These are phyloP conservation scores for Vicia faba DNA, from an alignment of 306 rosid species.

Conservation along the genomic window DNA sequence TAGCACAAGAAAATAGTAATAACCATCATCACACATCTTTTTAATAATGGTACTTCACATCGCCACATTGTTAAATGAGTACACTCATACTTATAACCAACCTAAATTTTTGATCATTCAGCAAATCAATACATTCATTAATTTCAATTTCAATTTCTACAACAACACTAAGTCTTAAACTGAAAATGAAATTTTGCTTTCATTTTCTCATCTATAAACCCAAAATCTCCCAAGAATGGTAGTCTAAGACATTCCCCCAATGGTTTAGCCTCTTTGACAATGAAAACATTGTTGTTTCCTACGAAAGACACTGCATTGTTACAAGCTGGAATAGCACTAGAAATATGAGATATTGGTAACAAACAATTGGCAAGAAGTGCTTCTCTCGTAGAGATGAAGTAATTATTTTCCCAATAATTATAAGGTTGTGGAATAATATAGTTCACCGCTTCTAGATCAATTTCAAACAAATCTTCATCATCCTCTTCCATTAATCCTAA, in stretches of 20 bases:
- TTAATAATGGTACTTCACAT: too few species aligned
- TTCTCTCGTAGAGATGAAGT: conserved; percentile 35
- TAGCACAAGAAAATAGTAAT: too few species aligned
- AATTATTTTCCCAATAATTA: conserved; percentile 40
- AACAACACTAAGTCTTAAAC: conserved; percentile 26
- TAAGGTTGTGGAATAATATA: conserved; percentile 42
- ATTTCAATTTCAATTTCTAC: too few species aligned
- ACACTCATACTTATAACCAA: too few species aligned
- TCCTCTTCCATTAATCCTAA: conserved; percentile 45
- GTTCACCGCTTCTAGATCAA: conserved; percentile 55
- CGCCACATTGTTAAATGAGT: too few species aligned
- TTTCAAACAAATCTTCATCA: conserved; percentile 75
- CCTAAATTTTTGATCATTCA: too few species aligned
- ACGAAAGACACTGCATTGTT: neutral
- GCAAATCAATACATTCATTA: too few species aligned
- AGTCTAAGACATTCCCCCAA: conserved; percentile 52
- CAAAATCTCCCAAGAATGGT: conserved; percentile 46
- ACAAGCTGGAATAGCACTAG: conserved; percentile 59
- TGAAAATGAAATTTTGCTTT: conserved; percentile 33
- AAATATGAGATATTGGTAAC: conserved; percentile 60
- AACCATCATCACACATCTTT: too few species aligned
- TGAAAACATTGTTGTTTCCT: conserved; percentile 32
- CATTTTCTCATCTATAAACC: conserved; percentile 31
- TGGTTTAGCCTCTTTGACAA: conserved; percentile 45
- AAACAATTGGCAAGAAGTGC: conserved; percentile 78